Conservation (phyloP, 306 rosid species). For the Hippophae gyantsensis region DNA sequence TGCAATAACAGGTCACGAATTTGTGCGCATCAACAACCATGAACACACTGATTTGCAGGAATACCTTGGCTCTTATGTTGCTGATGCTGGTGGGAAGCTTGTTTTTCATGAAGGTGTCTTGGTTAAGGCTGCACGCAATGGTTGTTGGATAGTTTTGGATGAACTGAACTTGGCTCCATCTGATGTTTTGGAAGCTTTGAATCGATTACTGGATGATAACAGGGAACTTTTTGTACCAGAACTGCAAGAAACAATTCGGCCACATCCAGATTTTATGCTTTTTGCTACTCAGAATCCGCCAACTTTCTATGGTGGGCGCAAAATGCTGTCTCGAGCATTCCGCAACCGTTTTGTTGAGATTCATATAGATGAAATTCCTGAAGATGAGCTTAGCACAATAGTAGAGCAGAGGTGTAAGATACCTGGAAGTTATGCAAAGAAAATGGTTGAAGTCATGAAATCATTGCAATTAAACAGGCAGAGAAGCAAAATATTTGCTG, state of each 20-base stretch:
- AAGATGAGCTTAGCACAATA: slow-evolving; percentile 65
- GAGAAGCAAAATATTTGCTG: slow-evolving; percentile 72
- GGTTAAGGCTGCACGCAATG: slow-evolving; percentile 86
- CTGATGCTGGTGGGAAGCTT: slow-evolving; percentile 73
- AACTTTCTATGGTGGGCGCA: slow-evolving; percentile 79
- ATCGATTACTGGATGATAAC: slow-evolving; percentile 85
- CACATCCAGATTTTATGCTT: slow-evolving; percentile 85
- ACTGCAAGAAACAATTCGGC: slow-evolving; percentile 52
- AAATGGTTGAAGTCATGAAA: slow-evolving; percentile 88
- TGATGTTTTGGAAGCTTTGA: slow-evolving; percentile 94
- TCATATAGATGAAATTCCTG: slow-evolving; percentile 87
- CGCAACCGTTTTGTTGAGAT: slow-evolving; percentile 91
- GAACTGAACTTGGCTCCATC: slow-evolving; percentile 98
- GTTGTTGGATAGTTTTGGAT: slow-evolving; percentile 88
- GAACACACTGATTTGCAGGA: slow-evolving; percentile 98
- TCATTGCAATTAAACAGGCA: slow-evolving; percentile 67
- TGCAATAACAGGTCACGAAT: slow-evolving; percentile 60
- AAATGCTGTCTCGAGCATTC: slow-evolving; percentile 89
- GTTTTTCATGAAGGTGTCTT: slow-evolving; percentile 80
- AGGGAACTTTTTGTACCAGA: slow-evolving; percentile 95
- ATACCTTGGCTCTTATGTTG: slow-evolving; percentile 74
- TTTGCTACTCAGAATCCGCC: slow-evolving; percentile 99
- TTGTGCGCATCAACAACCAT: slow-evolving; percentile 89
- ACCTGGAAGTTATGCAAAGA: slow-evolving; percentile 49
- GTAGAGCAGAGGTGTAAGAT: slow-evolving; percentile 48